Percentiles rank a stretch among this genome's conserved stretches.
These are phyloP conservation scores for Syzygium malaccense DNA, from an alignment of 441 rosid species.

Conservation along the genomic window DNA sequence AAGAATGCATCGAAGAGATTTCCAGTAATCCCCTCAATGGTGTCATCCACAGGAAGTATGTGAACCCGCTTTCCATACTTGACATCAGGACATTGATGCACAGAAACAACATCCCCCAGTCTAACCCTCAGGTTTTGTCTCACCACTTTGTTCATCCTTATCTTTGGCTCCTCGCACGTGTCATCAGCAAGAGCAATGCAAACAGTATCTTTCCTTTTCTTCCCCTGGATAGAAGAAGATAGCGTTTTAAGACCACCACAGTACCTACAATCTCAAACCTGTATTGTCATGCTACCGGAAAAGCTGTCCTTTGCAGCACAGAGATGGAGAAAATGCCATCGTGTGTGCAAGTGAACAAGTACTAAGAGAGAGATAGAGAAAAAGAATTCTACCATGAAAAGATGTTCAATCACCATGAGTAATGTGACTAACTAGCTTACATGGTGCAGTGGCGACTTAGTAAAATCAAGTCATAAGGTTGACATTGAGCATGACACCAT, in stretches of 20 bases:
- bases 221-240: constrained; percentile 33
- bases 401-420: not conserved
- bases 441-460: not conserved
- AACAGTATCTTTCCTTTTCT: constrained; percentile 84
- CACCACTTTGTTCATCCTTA: constrained; percentile 86
- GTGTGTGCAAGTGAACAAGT: not conserved
- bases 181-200: constrained; percentile 88
- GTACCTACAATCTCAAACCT: not conserved
- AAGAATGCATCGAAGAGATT: constrained; percentile 86
- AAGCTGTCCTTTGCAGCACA: not conserved
- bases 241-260: not conserved
- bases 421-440: not conserved
- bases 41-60: constrained; percentile 83
- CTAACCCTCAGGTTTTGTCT: constrained; percentile 92
- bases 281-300: not conserved
- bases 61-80: constrained; percentile 86
- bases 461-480: not conserved
- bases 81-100: constrained; percentile 84
- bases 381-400: not conserved
- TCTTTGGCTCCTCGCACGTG: constrained; percentile 78
- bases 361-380: not conserved
- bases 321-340: not conserved
- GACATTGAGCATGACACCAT: not conserved
- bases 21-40: constrained; percentile 90
- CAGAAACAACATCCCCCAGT: constrained; percentile 87